Evolutionary conservation across 192 early-diverging fungal genomes (phyloP), one percentile per base, ranked within the genome.

Genomic region (Coemansia asiatica): DNA sequence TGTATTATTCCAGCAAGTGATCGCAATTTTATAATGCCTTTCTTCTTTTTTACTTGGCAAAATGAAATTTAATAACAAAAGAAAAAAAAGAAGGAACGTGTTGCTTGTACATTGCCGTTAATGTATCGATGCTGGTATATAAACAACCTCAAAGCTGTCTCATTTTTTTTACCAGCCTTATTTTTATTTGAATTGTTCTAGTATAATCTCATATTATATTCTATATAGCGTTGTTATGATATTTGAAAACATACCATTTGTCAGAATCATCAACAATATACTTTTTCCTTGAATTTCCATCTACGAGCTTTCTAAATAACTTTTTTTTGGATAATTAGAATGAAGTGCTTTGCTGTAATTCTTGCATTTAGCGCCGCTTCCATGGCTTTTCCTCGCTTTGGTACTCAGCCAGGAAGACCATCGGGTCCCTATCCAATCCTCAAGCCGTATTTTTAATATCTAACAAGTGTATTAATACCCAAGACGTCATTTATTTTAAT

Each of bases 291-390:
- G 40, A 44, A 44, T 44, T 16, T 16, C 40, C 40, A 44, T 16
- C 4, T 36, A 36, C 10, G 21, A 51, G 23, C 36, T 9, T 33
- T 36, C 16, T 33, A n/a, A n/a, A n/a, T 57, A 1, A 13, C 3
- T n/a, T 31, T 57, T 36, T 6, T 33, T 21, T n/a, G 19, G 21
- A n/a, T 33, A 57, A 57, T 33, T 44, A 44, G 15, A 57, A 57
- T 57, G 56, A 57, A 57, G 56, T n/a, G 10, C 21, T 16, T 57
- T 57, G 56, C 31, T 16, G 56, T 36, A 13, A 18, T 57, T 57
- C 28, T 57, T 19, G 10, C 56, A 3, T 36, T 57, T 28, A 36
- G 31, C 31, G 18, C 56, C 28, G 10, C 31, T 6, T 36, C 56
- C 7, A 57, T 57, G 56, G 56, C 56, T n/a, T 36, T 57, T 6